Evolutionary conservation across 2,329 filamentous ascomycete species (phyloP).

Genomic region (Stagonosporopsis cucurbitacearum): DNA sequence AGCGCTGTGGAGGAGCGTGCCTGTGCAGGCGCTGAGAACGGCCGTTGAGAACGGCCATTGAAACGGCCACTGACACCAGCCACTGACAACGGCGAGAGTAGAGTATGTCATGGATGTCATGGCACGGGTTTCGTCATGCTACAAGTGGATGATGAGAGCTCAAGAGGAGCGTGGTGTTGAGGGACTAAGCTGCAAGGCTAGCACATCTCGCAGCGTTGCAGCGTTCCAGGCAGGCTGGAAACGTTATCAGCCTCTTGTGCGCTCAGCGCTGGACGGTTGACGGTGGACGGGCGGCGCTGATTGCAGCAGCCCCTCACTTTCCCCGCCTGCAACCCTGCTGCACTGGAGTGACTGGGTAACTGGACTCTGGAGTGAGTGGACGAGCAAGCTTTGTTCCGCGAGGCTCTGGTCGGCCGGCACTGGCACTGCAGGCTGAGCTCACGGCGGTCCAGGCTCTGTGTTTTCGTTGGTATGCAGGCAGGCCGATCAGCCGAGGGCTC

Average conservation of each 20-base stretch:
- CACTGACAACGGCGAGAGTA: conserved; percentile 10
- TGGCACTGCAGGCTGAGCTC: conserved; percentile 1
- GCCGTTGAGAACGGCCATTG: no score
- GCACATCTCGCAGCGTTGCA: conserved; percentile 22
- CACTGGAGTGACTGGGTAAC: not conserved
- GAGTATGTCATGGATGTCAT: no score
- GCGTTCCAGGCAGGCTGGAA: conserved; percentile 13
- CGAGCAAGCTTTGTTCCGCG: conserved; percentile 10
- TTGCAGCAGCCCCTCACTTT: conserved; percentile 21
- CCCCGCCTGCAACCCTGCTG: conserved; percentile 11
- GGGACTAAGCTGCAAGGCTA: conserved; percentile 31
- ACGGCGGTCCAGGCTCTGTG: conserved; percentile 9
- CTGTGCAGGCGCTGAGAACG: no score
- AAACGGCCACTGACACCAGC: no score
- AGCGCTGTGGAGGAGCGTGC: conserved; percentile 5
- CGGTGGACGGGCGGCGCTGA: conserved; percentile 4
- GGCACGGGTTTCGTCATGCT: conserved; percentile 24
- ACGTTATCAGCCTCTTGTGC: conserved; percentile 15
- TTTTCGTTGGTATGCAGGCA: conserved; percentile 17
- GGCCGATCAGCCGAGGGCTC: conserved; percentile 12
- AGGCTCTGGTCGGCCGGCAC: conserved; percentile 1
- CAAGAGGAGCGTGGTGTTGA: conserved; percentile 39
- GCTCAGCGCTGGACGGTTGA: no score
- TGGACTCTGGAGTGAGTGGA: no score
- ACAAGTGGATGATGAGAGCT: conserved; percentile 17